Conservation (phyloP, 768 basidiomycete species). For the Suillus subluteus region DNA sequence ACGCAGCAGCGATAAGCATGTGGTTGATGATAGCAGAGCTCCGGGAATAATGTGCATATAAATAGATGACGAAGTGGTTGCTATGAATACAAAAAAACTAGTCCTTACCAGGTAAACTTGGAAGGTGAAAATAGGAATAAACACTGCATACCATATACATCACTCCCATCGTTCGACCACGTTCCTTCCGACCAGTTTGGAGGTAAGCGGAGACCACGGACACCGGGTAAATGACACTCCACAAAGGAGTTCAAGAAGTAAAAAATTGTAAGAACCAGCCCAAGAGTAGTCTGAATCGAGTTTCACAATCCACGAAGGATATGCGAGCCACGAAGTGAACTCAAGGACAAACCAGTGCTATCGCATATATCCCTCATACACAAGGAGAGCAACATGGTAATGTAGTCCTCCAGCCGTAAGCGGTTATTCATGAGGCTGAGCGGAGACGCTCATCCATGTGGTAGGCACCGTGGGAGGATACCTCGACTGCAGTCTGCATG, state of each 20-base stretch:
- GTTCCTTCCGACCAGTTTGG: background rate
- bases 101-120: background rate
- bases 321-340: conserved; percentile 32
- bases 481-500: background rate
- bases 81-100: background rate
- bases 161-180: background rate
- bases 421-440: too few species aligned
- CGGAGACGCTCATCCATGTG: background rate
- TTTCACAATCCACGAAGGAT: conserved; percentile 24
- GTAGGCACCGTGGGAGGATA: background rate
- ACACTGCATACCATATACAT: background rate
- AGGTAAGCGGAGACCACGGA: conserved; percentile 1
- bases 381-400: conserved; percentile 13
- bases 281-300: conserved; percentile 37
- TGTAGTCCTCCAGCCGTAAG: background rate
- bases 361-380: conserved; percentile 21
- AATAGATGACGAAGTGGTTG: background rate
- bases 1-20: background rate
- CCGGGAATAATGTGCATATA: background rate
- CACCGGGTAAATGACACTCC: conserved; percentile 9
- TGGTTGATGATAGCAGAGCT: background rate
- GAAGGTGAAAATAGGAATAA: background rate
- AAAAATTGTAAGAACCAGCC: conserved; percentile 17
- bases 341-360: conserved; percentile 26
- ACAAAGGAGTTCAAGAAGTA: conserved; percentile 10